Conservation (phyloP, 441 rosid genomes). For the Gossypium laxum region DNA sequence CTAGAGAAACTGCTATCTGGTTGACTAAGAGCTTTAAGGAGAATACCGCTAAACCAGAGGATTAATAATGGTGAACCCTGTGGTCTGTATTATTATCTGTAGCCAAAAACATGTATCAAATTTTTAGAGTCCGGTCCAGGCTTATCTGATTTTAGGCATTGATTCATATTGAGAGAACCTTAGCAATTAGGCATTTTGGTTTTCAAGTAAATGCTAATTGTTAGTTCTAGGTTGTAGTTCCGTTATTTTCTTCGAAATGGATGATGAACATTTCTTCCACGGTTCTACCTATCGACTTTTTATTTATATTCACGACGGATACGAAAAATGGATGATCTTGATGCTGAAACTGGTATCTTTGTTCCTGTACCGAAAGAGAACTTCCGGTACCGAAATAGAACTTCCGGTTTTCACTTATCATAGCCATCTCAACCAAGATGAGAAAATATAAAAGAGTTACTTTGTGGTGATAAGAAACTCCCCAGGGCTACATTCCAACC, state of each 20-base stretch:
- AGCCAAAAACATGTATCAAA: slow-evolving; percentile 16
- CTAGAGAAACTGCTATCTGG: slow-evolving; percentile 98
- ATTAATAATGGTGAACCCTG: slow-evolving; percentile 25
- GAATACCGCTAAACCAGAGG: slow-evolving; percentile 57
- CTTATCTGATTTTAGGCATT: slow-evolving; percentile 14
- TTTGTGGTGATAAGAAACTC: not conserved
- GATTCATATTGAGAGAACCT: slow-evolving; percentile 22
- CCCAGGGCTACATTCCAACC: not conserved
- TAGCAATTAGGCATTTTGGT: slow-evolving; percentile 19
- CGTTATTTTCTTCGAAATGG: not conserved
- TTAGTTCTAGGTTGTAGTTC: slow-evolving; percentile 28
- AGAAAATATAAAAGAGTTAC: not conserved
- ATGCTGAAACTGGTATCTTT: not conserved
- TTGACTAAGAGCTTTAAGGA: slow-evolving; percentile 93
- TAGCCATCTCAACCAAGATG: not conserved
- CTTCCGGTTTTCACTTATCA: not conserved
- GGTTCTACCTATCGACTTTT: not conserved
- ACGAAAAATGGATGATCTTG: not conserved
- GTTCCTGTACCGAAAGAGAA: too few species aligned
- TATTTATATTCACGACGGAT: not conserved
- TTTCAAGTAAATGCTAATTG: slow-evolving; percentile 10
- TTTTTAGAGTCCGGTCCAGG: slow-evolving; percentile 21
- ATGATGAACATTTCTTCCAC: not conserved
- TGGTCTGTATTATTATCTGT: slow-evolving; percentile 27
- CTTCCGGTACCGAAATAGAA: not conserved